These are phyloP conservation scores for Alternaria ventricosa DNA, from an alignment of 2,329 filamentous ascomycete genomes.

Conservation along the genomic window DNA sequence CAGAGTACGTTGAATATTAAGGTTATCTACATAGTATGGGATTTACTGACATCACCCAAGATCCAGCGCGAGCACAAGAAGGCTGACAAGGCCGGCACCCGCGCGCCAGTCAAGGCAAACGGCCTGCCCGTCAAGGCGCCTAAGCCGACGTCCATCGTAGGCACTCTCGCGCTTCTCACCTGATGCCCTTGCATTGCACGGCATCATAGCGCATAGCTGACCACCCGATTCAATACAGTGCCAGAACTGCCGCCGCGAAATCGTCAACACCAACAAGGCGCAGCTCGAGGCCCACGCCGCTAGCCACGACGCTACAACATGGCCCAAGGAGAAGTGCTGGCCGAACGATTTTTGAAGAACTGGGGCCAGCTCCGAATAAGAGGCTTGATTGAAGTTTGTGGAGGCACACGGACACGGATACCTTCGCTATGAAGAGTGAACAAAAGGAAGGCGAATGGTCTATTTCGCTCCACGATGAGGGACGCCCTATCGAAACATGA, in stretches of 20 bases:
- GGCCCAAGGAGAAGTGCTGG: constrained; percentile 67
- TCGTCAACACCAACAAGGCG: constrained; percentile 59
- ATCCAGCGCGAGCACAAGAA: constrained; percentile 62
- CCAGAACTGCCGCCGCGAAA: constrained; percentile 59
- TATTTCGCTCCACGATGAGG: neutral
- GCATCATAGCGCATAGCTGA: neutral
- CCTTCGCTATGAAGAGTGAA: neutral
- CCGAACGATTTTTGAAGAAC: constrained; percentile 53
- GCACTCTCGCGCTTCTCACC: constrained; percentile 14
- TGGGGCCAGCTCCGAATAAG: neutral
- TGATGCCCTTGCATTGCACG: constrained; percentile 5
- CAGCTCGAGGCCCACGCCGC: constrained; percentile 62
- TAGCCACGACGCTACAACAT: constrained; percentile 58
- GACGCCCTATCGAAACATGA: neutral
- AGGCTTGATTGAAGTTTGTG: neutral
- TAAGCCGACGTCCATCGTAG: constrained; percentile 60
- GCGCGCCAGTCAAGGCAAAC: constrained; percentile 61
- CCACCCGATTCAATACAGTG: constrained; percentile 46
- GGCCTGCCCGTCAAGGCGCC: constrained; percentile 62
- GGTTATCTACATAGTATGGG: too few species aligned
- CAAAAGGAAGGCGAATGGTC: neutral
- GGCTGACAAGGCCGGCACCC: constrained; percentile 62
- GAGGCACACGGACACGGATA: neutral
- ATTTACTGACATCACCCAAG: constrained; percentile 36
- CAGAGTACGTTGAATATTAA: constrained; percentile 41